phyloP scores from a whole-genome alignment of 768 basidiomycete species.

The Agaricus subrufescens region DNA sequence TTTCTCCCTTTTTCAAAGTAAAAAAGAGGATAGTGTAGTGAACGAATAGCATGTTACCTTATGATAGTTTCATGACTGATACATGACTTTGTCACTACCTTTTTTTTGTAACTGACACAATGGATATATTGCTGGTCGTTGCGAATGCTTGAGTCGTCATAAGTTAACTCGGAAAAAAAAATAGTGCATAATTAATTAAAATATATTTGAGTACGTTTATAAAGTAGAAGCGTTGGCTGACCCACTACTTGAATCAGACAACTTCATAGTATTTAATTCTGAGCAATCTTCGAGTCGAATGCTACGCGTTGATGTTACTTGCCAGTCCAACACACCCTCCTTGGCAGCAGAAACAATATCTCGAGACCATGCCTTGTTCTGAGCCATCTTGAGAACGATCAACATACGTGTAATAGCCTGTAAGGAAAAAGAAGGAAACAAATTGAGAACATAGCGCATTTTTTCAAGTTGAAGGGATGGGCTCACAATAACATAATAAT shows the following conservation, averaged over 20 bases:
- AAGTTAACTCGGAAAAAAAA: background rate
- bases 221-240: background rate
- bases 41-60: background rate
- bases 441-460: background rate
- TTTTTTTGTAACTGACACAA: background rate
- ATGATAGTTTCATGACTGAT: too few species aligned
- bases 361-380: constrained; percentile 33
- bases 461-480: background rate
- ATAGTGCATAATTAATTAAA: background rate
- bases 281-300: constrained; percentile 18
- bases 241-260: background rate
- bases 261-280: constrained; percentile 5
- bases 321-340: constrained; percentile 32
- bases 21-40: background rate
- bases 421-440: background rate
- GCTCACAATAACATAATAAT: constrained; percentile 26
- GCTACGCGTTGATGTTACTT: constrained; percentile 32
- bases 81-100: background rate
- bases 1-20: background rate
- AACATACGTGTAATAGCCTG: constrained; percentile 34
- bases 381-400: constrained; percentile 34
- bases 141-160: background rate
- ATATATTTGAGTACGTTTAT: too few species aligned
- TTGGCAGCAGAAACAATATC: constrained; percentile 28
- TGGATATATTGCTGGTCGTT: background rate